Evolutionary conservation across 495 filamentous ascomycete genomes (phyloP), one percentile per base, ranked within the genome.

Genomic region (Penicillium cinerascens): DNA sequence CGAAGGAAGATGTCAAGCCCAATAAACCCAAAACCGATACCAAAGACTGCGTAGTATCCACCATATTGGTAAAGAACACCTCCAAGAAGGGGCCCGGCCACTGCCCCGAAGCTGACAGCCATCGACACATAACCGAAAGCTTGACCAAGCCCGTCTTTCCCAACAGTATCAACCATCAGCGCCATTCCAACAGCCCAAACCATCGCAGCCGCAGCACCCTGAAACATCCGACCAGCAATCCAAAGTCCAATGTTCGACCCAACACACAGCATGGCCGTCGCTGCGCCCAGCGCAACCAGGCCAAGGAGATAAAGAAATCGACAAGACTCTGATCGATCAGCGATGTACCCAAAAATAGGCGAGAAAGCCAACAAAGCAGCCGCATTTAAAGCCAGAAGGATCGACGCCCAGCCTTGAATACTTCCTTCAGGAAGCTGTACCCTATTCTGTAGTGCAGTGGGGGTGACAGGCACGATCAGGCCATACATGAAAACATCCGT

Each of bases 101-200:
- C 71, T 29, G 88, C 75, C 0, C 80, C 87, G 8, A 89, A 42
- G 38, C 79, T 86, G 75, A 92, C 85, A 6, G 81, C 81, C 61
- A 89, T 70, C 48, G 76, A 80, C 2, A 91, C 78, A 64, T 83
- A 92, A 2, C 91, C 91, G 76, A 95, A 82, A 0, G 81, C 79
- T 54, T 89, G 75, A 0, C 88, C 90, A 42, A 92, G 74, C 4
- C 78, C 72, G 5, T 80, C 74, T 49, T 78, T 78, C 0, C 82
- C 84, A 47, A 92, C 85, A 0, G 89, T 95, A 54, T 96, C 91
- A 4, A 87, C 88, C 15, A 96, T 67, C n/a, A 96, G 68, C 0
- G 91, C 91, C 16, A 87, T 74, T 0, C 91, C 82, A 6, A 70
- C 74, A 0, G 83, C 84, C 87, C 89, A 96, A 6, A 95, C 89